Base-by-base conservation (phyloP, 2,329 filamentous ascomycete species). In the Cladosporium sp. region DNA sequence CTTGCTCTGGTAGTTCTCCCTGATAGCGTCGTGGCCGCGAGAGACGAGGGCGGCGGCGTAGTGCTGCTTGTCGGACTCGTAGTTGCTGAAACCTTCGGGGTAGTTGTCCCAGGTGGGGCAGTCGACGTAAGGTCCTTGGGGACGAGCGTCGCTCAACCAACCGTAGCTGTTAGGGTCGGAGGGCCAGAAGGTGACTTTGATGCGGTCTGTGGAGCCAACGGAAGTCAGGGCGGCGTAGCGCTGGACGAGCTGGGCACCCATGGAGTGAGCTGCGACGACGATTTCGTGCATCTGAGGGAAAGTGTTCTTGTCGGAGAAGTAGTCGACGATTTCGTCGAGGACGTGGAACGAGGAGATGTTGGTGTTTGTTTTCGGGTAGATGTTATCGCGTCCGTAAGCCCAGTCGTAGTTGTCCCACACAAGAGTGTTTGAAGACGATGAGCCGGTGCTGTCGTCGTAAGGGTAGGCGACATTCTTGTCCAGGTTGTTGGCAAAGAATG, bases 201-300 rank as follows among this genome's bases (percentile, higher is more conserved):
- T 54, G 28, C 45, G 59, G 17, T 60, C 61, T 19, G 15, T 45
- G 6, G 67, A 68, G 6, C 61, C 56, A 8, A 54, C 60, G 11
- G 63, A 64, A 37, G 68, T 67, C 28, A 73, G 66, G 5, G 65
- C 64, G 12, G 68, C 70, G 61, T 73, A 73, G 42, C 71, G 66
- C 43, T 73, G 68, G 11, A 69, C 63, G 39, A 67, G 68, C 61
- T 73, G 71, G 6, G 60, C 69, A 19, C 70, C 71, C 42, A 71
- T 64, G 17, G 70, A 72, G 59, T 73, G 71, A 28, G 71, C 71
- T 38, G 69, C 71, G 42, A 73, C 58, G 36, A 73, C 68, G 34
- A 73, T 71, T 55, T 73, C 69, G 30, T 72, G 68, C 56, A 73
- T 45, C 59, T 72, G 70, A 3, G 71, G 71, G 56, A 70, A 73